phyloP scores from a whole-genome alignment of 73 alveolate species.

The Effrenium voratum region DNA sequence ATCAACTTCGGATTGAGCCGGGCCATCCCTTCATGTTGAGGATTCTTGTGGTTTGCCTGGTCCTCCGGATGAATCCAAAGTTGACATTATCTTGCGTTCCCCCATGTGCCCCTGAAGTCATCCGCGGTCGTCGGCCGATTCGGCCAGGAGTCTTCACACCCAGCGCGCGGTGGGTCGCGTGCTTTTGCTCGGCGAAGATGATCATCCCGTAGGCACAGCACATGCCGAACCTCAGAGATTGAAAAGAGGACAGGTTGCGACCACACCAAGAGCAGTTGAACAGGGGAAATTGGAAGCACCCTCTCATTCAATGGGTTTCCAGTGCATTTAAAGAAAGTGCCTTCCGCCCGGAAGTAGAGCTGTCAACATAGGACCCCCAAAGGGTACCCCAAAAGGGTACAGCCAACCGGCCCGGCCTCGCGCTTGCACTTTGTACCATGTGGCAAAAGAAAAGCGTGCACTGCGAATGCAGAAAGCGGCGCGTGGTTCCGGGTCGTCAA shows the following conservation, averaged over 20 bases:
- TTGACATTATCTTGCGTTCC: not conserved
- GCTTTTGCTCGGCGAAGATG: constrained; percentile 63
- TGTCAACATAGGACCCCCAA: not conserved
- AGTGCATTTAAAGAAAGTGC: not conserved
- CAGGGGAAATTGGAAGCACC: not conserved
- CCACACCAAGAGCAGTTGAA: too few relatives aligned
- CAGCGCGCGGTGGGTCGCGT: constrained; percentile 68
- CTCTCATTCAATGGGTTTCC: not conserved
- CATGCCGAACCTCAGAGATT: constrained; percentile 63
- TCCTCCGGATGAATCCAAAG: not conserved
- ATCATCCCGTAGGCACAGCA: constrained; percentile 93
- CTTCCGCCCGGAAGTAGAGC: not conserved
- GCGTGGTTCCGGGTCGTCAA: too few relatives aligned
- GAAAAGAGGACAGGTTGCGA: not conserved
- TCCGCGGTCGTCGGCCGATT: not conserved
- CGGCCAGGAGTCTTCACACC: constrained; percentile 51
- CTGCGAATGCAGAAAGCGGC: too few relatives aligned
- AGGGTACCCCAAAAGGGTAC: not conserved
- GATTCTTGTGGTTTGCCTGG: not conserved
- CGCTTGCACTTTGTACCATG: not conserved
- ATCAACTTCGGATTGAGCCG: too few relatives aligned
- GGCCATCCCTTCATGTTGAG: too few relatives aligned
- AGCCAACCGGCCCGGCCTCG: not conserved
- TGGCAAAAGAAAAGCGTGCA: too few relatives aligned
- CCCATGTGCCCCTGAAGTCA: not conserved